Evolutionary conservation across 192 early-diverging fungal species (phyloP), one percentile per base, ranked within the genome.

Genomic region (Coemansia nantahalensis): DNA sequence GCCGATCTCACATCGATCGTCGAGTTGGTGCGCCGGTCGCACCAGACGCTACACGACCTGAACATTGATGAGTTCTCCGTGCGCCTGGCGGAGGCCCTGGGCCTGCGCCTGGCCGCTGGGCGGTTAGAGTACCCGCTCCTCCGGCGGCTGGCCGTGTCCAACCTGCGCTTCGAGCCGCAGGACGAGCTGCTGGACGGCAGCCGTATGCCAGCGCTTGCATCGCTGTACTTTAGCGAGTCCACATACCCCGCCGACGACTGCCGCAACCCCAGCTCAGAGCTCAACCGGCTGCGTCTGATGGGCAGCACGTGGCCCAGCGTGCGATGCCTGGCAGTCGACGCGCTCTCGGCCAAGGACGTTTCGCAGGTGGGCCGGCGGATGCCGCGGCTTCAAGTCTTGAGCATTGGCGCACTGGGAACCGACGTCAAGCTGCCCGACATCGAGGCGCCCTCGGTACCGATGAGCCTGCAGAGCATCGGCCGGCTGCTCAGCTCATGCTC

Each of bases 191-290:
- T 60, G 5, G 57, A 60, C 14, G 65, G 52, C 11, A 8, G 5
- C 13, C 12, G 22, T 12, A 19, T 68, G 50, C 65, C 65, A 0
- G 30, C 19, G 1, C 39, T 60, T 5, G 18, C 44, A 26, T 26
- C 49, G 46, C 53, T 68, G 4, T 59, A 56, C 16, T 68, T 55
- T 39, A 50, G 56, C 40, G 56, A 60, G 56, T 3, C 41, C 8
- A 16, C 12, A 22, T 67, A 59, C 21, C 65, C 56, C 2, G 37
- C 50, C 2, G 21, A 32, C 8, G 36, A 21, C 16, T 56, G 56
- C 0, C n/a, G 19, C 13, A 61, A 61, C 53, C 3, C 36, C 9
- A 43, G 56, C 2, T 22, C 51, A 11, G 52, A 47, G 1, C 21
- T 17, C 37, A 7, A 14, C 7, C 12, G 24, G 4, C 26, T 37